phyloP scores from a whole-genome alignment of 148 eudicot genomes.

The Chenopodium quinoa region DNA sequence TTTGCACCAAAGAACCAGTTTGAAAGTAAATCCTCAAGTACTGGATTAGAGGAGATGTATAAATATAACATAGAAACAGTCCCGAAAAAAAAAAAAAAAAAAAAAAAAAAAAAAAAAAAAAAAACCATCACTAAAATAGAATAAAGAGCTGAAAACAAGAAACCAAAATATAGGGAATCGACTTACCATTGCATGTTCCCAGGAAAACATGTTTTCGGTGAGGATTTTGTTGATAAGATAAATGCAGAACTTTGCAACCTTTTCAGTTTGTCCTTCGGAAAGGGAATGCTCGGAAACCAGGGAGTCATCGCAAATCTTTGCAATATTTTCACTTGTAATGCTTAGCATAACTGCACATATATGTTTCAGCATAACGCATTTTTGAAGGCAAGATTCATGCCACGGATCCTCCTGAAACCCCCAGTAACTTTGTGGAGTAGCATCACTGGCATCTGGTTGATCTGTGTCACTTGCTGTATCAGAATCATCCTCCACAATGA shows the following conservation, averaged over 20 bases:
- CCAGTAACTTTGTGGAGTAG: constrained; percentile 41
- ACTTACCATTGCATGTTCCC: constrained; percentile 73
- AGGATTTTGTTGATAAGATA: constrained; percentile 59
- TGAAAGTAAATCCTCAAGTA: constrained; percentile 69
- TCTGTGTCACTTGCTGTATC: constrained; percentile 29
- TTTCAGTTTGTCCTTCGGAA: constrained; percentile 35
- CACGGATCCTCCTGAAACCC: constrained; percentile 55
- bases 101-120: not conserved
- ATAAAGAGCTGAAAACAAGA: not conserved
- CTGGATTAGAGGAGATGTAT: constrained; percentile 30
- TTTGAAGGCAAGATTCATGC: constrained; percentile 66
- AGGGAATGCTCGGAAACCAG: constrained; percentile 24
- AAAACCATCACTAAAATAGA: not conserved
- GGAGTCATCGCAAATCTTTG: constrained; percentile 41
- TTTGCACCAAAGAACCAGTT: constrained; percentile 36
- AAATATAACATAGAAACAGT: not conserved
- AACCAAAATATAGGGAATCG: not conserved
- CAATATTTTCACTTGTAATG: constrained; percentile 48
- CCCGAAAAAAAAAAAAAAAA: not conserved
- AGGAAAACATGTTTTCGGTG: constrained; percentile 53
- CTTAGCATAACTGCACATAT: constrained; percentile 56
- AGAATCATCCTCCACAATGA: constrained; percentile 41
- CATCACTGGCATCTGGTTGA: constrained; percentile 28
- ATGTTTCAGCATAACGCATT: constrained; percentile 52
- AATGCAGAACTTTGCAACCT: constrained; percentile 67